Conservation (phyloP, 768 basidiomycete species). For the Termitomyces sp. region DNA sequence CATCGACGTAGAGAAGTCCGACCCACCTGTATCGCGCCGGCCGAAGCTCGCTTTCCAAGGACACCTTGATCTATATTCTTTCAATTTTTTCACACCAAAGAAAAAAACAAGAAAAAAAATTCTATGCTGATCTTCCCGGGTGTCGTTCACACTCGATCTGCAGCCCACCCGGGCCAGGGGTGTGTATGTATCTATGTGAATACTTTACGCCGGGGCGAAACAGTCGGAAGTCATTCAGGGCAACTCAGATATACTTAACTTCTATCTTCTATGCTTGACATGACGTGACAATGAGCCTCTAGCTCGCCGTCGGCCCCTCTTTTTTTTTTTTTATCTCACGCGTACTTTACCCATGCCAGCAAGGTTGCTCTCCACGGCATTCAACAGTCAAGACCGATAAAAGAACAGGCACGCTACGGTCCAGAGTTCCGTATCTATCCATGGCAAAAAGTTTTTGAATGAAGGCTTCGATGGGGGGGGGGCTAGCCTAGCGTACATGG, state of each 20-base stretch:
- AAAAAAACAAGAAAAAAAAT: too few relatives aligned
- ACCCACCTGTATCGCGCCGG: neutral
- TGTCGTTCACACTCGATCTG: neutral
- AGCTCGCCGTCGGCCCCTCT: slow-evolving; percentile 4
- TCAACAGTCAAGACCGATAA: neutral
- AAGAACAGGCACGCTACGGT: neutral
- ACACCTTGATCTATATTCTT: too few relatives aligned
- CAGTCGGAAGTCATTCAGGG: neutral
- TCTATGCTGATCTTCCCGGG: too few relatives aligned
- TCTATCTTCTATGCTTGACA: neutral
- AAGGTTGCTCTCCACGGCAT: neutral
- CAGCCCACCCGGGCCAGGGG: neutral
- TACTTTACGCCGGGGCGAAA: too few relatives aligned
- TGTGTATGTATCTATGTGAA: too few relatives aligned
- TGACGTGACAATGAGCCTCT: neutral
- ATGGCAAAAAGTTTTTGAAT: too few relatives aligned
- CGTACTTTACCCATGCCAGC: neutral
- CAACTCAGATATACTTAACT: neutral
- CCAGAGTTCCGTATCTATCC: too few relatives aligned
- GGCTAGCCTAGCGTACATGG: neutral
- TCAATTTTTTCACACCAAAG: too few relatives aligned
- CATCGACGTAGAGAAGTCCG: neutral
- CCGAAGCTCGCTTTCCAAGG: neutral
- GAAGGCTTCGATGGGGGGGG: too few relatives aligned
- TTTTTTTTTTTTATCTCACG: neutral